Conservation (phyloP, 2,329 filamentous ascomycete species). For the Epichloe amarillans region DNA sequence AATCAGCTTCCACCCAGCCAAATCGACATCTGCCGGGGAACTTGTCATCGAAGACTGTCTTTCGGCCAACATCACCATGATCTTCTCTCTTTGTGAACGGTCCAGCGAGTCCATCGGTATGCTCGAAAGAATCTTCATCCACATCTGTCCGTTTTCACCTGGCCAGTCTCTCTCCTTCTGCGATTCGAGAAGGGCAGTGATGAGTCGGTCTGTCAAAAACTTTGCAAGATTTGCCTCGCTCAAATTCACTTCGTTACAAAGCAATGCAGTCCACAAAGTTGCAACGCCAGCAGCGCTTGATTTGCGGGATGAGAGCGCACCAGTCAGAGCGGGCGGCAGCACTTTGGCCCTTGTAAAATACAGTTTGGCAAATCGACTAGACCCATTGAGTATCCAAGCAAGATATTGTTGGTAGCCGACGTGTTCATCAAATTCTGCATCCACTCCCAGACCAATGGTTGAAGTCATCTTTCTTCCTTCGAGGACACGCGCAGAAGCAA, state of each 20-base stretch:
- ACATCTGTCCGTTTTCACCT: conserved; percentile 15
- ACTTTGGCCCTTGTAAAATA: conserved; percentile 13
- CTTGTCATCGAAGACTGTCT: conserved; percentile 14
- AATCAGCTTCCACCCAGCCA: conserved; percentile 22
- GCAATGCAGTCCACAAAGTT: conserved; percentile 17
- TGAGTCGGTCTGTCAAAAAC: conserved; percentile 20
- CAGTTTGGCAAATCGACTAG: conserved; percentile 19
- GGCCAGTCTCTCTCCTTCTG: conserved; percentile 20
- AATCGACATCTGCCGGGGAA: conserved; percentile 13
- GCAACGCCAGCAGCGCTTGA: conserved; percentile 8
- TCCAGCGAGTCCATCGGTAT: conserved; percentile 26
- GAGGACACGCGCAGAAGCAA: conserved; percentile 12
- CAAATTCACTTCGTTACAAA: conserved; percentile 25
- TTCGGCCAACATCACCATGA: conserved; percentile 23
- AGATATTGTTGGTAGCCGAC: conserved; percentile 19
- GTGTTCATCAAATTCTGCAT: conserved; percentile 15
- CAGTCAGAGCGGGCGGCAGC: conserved; percentile 14
- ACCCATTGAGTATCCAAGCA: conserved; percentile 20
- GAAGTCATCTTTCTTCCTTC: conserved; percentile 12
- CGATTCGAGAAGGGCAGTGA: conserved; percentile 16
- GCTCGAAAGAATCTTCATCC: conserved; percentile 20
- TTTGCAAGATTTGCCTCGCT: conserved; percentile 20
- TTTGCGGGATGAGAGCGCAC: conserved; percentile 11
- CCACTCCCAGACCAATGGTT: conserved; percentile 6
- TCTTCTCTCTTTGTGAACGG: conserved; percentile 29